phyloP scores from a whole-genome alignment of 2,329 filamentous ascomycete species.

The Chrysoporthe deuterocubensis region DNA sequence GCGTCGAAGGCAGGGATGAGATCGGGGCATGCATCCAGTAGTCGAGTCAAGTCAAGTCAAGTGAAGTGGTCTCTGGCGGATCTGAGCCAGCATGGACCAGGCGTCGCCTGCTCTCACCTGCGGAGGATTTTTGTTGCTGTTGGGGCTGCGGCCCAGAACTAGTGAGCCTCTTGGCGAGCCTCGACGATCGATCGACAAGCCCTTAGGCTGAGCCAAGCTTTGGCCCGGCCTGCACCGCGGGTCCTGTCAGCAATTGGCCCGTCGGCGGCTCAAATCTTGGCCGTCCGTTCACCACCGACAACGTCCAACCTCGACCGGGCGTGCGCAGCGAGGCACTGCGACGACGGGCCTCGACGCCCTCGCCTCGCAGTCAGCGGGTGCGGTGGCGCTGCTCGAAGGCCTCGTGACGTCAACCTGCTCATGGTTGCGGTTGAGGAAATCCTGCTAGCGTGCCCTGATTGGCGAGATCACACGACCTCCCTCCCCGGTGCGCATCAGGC shows the following conservation, averaged over 20 bases:
- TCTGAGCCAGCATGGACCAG: neutral
- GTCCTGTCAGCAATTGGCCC: neutral
- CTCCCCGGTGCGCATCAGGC: neutral
- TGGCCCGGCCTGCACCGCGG: constrained; percentile 3
- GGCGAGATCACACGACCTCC: neutral
- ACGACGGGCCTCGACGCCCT: neutral
- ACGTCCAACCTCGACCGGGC: neutral
- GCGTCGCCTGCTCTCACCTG: neutral
- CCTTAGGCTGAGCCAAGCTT: neutral
- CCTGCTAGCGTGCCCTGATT: neutral
- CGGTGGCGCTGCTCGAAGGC: neutral
- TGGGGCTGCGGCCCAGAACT: neutral
- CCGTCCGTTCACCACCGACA: neutral
- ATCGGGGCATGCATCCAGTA: neutral
- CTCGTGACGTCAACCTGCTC: neutral
- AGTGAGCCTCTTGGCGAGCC: neutral
- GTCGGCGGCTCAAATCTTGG: neutral
- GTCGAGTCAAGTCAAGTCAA: no score
- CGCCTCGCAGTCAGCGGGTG: neutral
- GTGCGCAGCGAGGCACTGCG: neutral
- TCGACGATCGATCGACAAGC: neutral
- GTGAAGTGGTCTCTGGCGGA: no score
- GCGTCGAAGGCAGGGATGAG: neutral
- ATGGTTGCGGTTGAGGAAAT: neutral
- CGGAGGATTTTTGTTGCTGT: neutral